phyloP scores from a whole-genome alignment of 257 asterid genomes.

The Thymus quinquecostatus region DNA sequence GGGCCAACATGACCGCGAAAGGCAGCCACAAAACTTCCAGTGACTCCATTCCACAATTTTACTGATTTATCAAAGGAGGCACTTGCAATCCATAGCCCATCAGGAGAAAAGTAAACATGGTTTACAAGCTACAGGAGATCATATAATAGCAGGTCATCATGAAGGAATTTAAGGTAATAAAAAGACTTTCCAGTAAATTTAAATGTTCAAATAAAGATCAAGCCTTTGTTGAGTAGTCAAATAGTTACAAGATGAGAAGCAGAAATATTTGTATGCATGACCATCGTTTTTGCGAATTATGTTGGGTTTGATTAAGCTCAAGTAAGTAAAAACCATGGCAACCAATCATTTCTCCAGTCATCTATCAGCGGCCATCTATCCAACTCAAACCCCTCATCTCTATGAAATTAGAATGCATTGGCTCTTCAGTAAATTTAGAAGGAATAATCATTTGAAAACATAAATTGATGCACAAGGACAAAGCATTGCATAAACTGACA shows the following conservation, averaged over 20 bases:
- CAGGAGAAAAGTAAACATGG: conserved; percentile 96
- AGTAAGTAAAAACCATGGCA: not conserved
- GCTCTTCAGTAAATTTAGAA: not conserved
- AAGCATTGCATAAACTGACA: conserved; percentile 12
- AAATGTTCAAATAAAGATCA: not conserved
- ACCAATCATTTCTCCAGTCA: not conserved
- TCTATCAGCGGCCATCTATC: conserved; percentile 11
- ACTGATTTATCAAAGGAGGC: conserved; percentile 98
- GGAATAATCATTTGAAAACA: conserved; percentile 6
- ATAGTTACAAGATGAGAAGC: not conserved
- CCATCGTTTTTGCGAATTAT: not conserved
- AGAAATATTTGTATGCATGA: not conserved
- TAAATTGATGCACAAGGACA: conserved; percentile 10
- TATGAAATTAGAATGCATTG: conserved; percentile 8
- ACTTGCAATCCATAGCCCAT: conserved; percentile 94
- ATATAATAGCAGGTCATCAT: conserved; percentile 11
- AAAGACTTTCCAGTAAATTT: not conserved
- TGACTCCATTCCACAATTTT: conserved; percentile 90
- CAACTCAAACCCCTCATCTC: conserved; percentile 9
- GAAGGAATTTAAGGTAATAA: conserved; percentile 10
- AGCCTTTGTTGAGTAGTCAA: conserved; percentile 3
- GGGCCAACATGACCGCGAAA: conserved; percentile 98
- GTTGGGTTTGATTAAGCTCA: not conserved
- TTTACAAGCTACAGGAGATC: conserved; percentile 75
- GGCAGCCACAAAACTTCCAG: conserved; percentile 85